Evolutionary conservation across 2,329 filamentous ascomycete species (phyloP), one percentile per base, ranked within the genome.

Genomic region (Exophiala sp.): DNA sequence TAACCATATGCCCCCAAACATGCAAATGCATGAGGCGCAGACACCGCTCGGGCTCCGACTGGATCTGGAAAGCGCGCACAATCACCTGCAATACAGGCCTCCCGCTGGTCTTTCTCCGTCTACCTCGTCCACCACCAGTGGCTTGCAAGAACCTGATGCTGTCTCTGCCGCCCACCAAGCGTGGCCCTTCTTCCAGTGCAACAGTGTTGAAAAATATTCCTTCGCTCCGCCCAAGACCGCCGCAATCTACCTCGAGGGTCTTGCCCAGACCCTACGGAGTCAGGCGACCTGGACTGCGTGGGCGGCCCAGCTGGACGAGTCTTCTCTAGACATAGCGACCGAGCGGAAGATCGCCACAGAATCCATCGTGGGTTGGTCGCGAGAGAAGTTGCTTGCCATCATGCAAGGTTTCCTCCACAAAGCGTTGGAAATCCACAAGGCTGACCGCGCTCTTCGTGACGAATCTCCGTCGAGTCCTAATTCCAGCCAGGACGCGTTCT

Each of bases 391-490:
- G 60, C 74, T 85, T n/a, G 82, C 81, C 42, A 85, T 86, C 54
- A 85, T 82, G 0, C 83, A 86, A 63, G 79, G 74, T 35, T 86
- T 85, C 63, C 68, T 86, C 7, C 80, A 85, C 66, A 86, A 84
- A 60, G 83, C 83, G 1, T 73, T 86, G 2, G 80, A 85, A 11
- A 83, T 83, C 37, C 82, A 86, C 64, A 58, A 60, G 43, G 55
- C 49, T 22, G 51, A 53, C 75, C 77, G 40, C 73, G 43, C 41
- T 27, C 50, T 37, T 40, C 43, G 52, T 46, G 54, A 58, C 21
- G 56, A 54, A 16, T 58, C 43, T 16, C 60, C 48, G 52, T 55
- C 53, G 40, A 67, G 24, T 73, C 77, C 2, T 69, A 72, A 14
- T 68, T 76, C 45, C 79, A 80, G 43, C 80, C 79, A 63, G 2